Evolutionary conservation across 2,329 filamentous ascomycete species (phyloP).

Genomic region (Penicillium sp.): DNA sequence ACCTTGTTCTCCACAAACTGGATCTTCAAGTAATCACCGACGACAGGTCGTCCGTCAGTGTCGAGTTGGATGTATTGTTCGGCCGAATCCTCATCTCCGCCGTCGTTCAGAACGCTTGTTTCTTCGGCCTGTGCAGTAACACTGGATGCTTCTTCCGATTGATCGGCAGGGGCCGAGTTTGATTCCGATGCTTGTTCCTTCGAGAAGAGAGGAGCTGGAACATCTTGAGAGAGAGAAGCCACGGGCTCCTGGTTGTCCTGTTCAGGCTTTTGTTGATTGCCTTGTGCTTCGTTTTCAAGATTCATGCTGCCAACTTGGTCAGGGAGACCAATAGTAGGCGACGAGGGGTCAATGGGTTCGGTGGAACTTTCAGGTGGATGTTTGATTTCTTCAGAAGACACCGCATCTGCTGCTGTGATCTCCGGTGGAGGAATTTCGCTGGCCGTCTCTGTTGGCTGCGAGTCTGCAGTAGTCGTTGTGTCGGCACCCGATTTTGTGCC

Average conservation of each 20-base stretch:
- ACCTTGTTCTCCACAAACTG: slow-evolving; percentile 94
- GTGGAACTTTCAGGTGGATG: slow-evolving; percentile 23
- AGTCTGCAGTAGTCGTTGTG: slow-evolving; percentile 35
- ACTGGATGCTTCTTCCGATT: slow-evolving; percentile 18
- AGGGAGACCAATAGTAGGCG: slow-evolving; percentile 56
- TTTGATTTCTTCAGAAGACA: slow-evolving; percentile 4
- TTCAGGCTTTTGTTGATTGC: slow-evolving; percentile 8
- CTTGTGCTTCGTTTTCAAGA: slow-evolving; percentile 44
- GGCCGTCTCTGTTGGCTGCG: slow-evolving; percentile 2
- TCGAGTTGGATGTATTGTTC: slow-evolving; percentile 56
- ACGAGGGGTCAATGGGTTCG: slow-evolving; percentile 39
- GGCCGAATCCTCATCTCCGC: slow-evolving; percentile 24
- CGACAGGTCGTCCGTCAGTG: slow-evolving; percentile 69
- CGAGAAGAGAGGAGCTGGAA: slow-evolving; percentile 66
- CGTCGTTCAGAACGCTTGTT: slow-evolving; percentile 22
- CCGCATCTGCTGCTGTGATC: background rate
- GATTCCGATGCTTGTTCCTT: slow-evolving; percentile 31
- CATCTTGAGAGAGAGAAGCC: slow-evolving; percentile 64
- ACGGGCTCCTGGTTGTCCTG: slow-evolving; percentile 27
- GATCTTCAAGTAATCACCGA: slow-evolving; percentile 92
- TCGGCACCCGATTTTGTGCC: slow-evolving; percentile 68
- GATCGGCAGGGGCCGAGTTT: slow-evolving; percentile 20
- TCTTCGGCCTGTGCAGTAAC: slow-evolving; percentile 20
- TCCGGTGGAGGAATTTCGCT: background rate
- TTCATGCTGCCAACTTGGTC: slow-evolving; percentile 58